Evolutionary conservation across 2,329 filamentous ascomycete genomes (phyloP).

Genomic region (Penicillium sclerotiorum): DNA sequence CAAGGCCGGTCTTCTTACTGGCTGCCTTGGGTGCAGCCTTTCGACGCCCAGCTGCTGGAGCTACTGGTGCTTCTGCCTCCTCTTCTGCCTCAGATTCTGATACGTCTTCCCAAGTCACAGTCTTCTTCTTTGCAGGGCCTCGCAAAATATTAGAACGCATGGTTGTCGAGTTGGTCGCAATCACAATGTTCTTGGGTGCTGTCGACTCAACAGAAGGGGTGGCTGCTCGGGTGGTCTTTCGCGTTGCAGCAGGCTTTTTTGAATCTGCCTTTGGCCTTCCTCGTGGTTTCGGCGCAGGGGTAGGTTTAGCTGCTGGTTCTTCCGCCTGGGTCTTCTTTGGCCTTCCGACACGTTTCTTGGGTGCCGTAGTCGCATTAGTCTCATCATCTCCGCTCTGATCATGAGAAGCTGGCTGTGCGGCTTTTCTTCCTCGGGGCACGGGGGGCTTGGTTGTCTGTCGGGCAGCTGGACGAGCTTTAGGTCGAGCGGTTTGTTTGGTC

Average conservation of each 20-base stretch:
- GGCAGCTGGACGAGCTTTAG: constrained; percentile 14
- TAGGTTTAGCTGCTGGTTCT: constrained; percentile 16
- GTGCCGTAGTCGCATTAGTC: constrained; percentile 8
- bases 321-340: constrained; percentile 20
- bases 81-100: constrained; percentile 48
- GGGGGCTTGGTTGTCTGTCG: constrained; percentile 15
- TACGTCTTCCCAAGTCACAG: constrained; percentile 51
- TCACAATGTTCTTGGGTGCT: constrained; percentile 27
- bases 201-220: constrained; percentile 9
- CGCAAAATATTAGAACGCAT: constrained; percentile 34
- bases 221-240: constrained; percentile 16
- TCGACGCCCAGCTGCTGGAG: constrained; percentile 26
- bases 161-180: constrained; percentile 32
- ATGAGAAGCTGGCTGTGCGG: not conserved
- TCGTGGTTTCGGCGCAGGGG: constrained; percentile 24
- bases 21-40: constrained; percentile 23
- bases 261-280: constrained; percentile 34
- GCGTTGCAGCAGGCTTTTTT: constrained; percentile 17
- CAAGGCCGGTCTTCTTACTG: constrained; percentile 41
- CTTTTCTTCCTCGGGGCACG: constrained; percentile 14
- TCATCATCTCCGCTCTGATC: constrained; percentile 5
- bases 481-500: constrained; percentile 10
- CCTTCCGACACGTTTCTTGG: constrained; percentile 25
- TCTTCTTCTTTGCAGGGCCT: constrained; percentile 45
- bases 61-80: constrained; percentile 34